phyloP scores from a whole-genome alignment of 257 asterid species.

The Lantana camara region DNA sequence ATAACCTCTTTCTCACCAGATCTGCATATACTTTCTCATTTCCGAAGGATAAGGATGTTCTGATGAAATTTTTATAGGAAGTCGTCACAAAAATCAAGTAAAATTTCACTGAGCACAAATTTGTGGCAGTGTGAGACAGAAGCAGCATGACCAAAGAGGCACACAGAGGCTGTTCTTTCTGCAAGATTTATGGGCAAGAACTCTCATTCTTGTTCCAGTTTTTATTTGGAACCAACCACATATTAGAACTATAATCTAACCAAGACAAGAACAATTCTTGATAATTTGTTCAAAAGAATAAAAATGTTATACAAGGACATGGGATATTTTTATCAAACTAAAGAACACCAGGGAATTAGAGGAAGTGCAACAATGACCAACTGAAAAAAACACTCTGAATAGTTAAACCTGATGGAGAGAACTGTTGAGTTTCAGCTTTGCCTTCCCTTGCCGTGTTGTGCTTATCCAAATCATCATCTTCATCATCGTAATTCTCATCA shows the following conservation, averaged over 20 bases:
- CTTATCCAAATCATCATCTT: slow-evolving; percentile 68
- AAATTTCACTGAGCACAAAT: neutral
- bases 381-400: slow-evolving; percentile 2
- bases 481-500: slow-evolving; percentile 94
- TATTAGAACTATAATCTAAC: neutral
- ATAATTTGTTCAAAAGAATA: slow-evolving; percentile 4
- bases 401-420: slow-evolving; percentile 61
- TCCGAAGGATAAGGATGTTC: neutral
- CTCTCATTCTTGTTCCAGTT: slow-evolving; percentile 1
- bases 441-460: slow-evolving; percentile 50
- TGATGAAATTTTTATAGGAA: neutral
- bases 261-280: slow-evolving; percentile 5
- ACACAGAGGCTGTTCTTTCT: neutral
- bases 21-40: neutral
- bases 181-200: neutral
- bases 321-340: slow-evolving; percentile 13
- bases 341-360: neutral
- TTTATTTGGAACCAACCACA: neutral
- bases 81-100: neutral
- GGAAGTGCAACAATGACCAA: slow-evolving; percentile 10
- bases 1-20: neutral
- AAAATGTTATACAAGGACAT: neutral
- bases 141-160: neutral
- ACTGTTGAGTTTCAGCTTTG: slow-evolving; percentile 38
- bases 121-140: neutral